A percentile compares a stretch with the other conserved stretches of the same genome.
Evolutionary conservation across 2,329 filamentous ascomycete genomes (phyloP).

Genomic region (Leptodontidium sp.): DNA sequence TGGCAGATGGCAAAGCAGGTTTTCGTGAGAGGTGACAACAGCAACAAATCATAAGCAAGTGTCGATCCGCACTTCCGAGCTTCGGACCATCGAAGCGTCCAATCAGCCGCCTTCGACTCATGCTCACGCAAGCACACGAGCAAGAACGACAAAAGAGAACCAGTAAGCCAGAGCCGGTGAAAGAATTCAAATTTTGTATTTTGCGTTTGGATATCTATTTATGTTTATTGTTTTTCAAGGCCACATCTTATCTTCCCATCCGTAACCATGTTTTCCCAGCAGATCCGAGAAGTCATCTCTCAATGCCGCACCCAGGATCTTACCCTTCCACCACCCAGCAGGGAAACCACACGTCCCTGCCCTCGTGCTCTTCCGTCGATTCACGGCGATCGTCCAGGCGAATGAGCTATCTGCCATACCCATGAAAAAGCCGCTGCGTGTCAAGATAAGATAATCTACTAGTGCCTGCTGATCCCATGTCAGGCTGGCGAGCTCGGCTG

Average conservation of each 20-base stretch:
- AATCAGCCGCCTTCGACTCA: too few species aligned
- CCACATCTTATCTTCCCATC: constrained; percentile 18
- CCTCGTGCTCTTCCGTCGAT: constrained; percentile 40
- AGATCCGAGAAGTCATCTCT: constrained; percentile 15
- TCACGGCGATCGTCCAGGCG: constrained; percentile 54
- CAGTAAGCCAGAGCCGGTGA: too few species aligned
- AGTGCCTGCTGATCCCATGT: constrained; percentile 32
- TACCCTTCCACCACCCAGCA: constrained; percentile 10
- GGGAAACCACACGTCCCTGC: constrained; percentile 18
- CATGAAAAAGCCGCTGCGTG: constrained; percentile 50
- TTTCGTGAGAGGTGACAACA: too few species aligned
- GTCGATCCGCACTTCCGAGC: too few species aligned
- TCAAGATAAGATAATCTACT: constrained; percentile 41
- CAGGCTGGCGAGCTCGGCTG: constrained; percentile 14
- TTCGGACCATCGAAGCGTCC: too few species aligned
- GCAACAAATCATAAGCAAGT: too few species aligned
- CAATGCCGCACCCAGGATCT: not conserved
- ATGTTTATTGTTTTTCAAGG: not conserved
- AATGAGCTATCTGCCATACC: constrained; percentile 54
- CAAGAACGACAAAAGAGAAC: too few species aligned
- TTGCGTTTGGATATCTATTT: too few species aligned
- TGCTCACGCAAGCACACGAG: too few species aligned
- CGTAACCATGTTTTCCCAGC: constrained; percentile 12
- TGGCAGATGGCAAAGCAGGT: too few species aligned
- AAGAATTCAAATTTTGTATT: too few species aligned